These are phyloP conservation scores for Oryza meyeriana DNA, from an alignment of 176 grass and related monocot species.

Conservation along the genomic window DNA sequence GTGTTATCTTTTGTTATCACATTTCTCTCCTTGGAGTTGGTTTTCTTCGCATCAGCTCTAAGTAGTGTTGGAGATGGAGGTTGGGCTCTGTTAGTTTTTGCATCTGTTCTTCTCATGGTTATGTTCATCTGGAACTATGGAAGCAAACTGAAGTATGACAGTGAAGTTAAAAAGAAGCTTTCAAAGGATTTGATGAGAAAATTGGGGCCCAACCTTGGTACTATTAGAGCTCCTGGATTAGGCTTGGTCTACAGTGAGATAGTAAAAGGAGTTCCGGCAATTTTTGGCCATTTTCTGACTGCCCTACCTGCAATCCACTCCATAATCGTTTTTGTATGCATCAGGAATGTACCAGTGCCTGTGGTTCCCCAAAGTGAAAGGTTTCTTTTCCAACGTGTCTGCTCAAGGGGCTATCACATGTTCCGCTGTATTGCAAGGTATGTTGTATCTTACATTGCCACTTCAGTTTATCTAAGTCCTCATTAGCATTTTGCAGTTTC, in stretches of 20 bases:
- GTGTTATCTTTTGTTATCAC: slow-evolving; percentile 65
- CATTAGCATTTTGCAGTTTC: neutral
- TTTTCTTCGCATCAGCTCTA: slow-evolving; percentile 88
- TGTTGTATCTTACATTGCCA: neutral
- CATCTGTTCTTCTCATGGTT: slow-evolving; percentile 60
- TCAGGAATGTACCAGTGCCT: slow-evolving; percentile 90
- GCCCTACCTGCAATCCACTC: slow-evolving; percentile 95
- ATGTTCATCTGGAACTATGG: slow-evolving; percentile 98
- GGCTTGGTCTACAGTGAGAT: slow-evolving; percentile 83
- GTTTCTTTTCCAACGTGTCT: slow-evolving; percentile 93
- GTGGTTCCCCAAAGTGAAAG: slow-evolving; percentile 86
- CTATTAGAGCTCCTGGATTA: slow-evolving; percentile 88
- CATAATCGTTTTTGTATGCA: slow-evolving; percentile 89
- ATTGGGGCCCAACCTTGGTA: slow-evolving; percentile 88
- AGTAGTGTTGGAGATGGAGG: slow-evolving; percentile 94
- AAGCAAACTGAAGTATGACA: slow-evolving; percentile 89
- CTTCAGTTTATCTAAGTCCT: slow-evolving; percentile 14
- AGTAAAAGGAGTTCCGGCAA: slow-evolving; percentile 91
- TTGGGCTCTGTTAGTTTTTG: slow-evolving; percentile 74
- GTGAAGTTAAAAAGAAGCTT: slow-evolving; percentile 85
- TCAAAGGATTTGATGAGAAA: slow-evolving; percentile 85
- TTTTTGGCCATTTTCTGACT: slow-evolving; percentile 93
- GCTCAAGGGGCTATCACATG: slow-evolving; percentile 83
- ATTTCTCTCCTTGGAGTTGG: slow-evolving; percentile 68
- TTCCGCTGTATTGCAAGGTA: slow-evolving; percentile 98